phyloP scores from a whole-genome alignment of 2,329 filamentous ascomycete species.

The Monilinia fructigena region DNA sequence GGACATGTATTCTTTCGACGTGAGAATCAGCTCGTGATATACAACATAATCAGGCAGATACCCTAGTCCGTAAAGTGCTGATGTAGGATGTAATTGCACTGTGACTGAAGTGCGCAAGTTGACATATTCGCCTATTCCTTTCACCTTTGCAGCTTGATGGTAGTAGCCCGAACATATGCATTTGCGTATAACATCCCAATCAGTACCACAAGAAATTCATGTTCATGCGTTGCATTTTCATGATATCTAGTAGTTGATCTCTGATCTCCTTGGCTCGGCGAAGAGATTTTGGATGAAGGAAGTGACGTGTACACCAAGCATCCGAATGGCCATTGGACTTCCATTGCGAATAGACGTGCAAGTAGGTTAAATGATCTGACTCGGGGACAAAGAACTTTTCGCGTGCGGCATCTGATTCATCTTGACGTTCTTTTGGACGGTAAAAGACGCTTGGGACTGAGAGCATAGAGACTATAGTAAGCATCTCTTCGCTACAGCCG shows the following conservation, averaged over 20 bases:
- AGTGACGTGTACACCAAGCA: constrained; percentile 89
- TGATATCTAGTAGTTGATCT: constrained; percentile 90
- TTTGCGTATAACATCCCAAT: constrained; percentile 93
- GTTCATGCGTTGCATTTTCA: constrained; percentile 88
- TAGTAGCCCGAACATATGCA: constrained; percentile 98
- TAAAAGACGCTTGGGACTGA: constrained; percentile 97
- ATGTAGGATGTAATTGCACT: constrained; percentile 91
- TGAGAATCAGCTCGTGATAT: constrained; percentile 96
- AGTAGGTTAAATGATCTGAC: constrained; percentile 90
- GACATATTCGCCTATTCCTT: constrained; percentile 95
- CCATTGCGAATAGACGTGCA: constrained; percentile 97
- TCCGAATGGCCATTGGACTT: constrained; percentile 86
- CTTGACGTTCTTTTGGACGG: constrained; percentile 90
- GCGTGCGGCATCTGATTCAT: constrained; percentile 90
- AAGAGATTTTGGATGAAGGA: constrained; percentile 91
- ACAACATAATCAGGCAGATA: constrained; percentile 96
- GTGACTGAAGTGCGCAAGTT: constrained; percentile 93
- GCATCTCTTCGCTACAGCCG: constrained; percentile 93
- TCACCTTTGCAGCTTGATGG: constrained; percentile 93
- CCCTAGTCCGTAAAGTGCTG: constrained; percentile 85
- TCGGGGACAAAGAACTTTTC: constrained; percentile 99
- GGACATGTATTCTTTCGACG: constrained; percentile 96
- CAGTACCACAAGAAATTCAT: constrained; percentile 85
- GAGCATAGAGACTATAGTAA: constrained; percentile 97
- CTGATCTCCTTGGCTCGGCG: constrained; percentile 90